phyloP scores from a whole-genome alignment of 202 grass and related monocot species.

The Panicum hallii region DNA sequence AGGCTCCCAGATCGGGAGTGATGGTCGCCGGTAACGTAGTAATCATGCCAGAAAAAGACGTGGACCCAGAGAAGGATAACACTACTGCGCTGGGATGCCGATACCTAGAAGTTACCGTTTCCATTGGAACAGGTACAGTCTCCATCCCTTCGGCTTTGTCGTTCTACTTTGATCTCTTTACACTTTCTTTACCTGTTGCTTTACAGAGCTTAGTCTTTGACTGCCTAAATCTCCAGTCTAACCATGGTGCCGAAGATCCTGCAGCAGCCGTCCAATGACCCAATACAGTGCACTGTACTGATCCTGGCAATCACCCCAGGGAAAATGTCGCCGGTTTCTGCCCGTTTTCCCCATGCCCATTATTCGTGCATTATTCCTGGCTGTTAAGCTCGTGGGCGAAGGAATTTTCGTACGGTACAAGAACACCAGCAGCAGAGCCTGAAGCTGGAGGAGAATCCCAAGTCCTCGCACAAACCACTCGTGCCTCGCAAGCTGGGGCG shows the following conservation, averaged over 20 bases:
- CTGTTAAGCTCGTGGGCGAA: constrained; percentile 37
- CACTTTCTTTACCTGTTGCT: constrained; percentile 52
- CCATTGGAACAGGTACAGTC: constrained; percentile 21
- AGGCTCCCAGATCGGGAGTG: constrained; percentile 41
- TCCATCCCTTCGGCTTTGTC: neutral
- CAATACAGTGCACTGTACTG: neutral
- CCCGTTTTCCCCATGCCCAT: constrained; percentile 32
- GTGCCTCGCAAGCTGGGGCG: neutral
- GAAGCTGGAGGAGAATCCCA: constrained; percentile 32
- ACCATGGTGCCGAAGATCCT: neutral
- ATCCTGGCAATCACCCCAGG: constrained; percentile 11
- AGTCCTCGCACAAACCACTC: neutral
- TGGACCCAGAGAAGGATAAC: constrained; percentile 17
- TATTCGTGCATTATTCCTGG: constrained; percentile 36
- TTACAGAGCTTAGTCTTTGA: constrained; percentile 47
- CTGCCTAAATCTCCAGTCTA: constrained; percentile 12
- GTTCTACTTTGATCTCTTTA: constrained; percentile 34
- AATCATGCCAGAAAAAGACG: constrained; percentile 30
- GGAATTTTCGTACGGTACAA: constrained; percentile 47
- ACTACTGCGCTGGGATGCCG: too few relatives aligned
- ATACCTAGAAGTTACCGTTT: constrained; percentile 35
- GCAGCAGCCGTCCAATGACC: neutral
- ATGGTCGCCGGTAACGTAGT: constrained; percentile 18
- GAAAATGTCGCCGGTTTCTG: constrained; percentile 11
- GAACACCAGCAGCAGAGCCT: constrained; percentile 2